Conservation (phyloP, 208 protist species). For the Kentomonas sorsogonicus region DNA sequence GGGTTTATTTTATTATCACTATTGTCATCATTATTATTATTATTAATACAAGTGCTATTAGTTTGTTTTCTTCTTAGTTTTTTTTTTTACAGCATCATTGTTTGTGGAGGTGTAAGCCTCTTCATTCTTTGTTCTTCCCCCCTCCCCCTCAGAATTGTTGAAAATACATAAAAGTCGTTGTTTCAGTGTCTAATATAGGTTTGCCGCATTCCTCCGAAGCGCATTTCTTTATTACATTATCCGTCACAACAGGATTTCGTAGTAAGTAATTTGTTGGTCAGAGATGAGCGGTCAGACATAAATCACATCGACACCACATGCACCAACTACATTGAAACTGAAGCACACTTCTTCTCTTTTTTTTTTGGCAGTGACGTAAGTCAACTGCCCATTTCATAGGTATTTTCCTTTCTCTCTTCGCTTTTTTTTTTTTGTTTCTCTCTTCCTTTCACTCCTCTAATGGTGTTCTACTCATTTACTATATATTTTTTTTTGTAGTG, state of each 20-base stretch:
- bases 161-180: no score
- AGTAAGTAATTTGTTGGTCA: not conserved
- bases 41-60: not conserved
- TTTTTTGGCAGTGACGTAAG: not conserved
- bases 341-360: no score
- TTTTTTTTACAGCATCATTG: constrained; percentile 3
- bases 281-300: not conserved
- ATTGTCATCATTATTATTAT: not conserved
- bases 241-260: no score
- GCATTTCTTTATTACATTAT: no score
- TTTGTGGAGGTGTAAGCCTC: no score
- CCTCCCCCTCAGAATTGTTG: no score
- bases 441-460: not conserved
- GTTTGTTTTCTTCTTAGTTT: not conserved
- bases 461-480: not conserved
- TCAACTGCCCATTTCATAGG: no score
- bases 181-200: no score
- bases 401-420: not conserved
- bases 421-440: constrained; percentile 1
- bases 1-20: constrained; percentile 2
- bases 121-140: no score
- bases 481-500: constrained; percentile 1
- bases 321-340: no score
- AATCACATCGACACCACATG: not conserved
- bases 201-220: no score